Evolutionary conservation across 192 early-diverging fungal species (phyloP).

Genomic region (Fimicolochytrium jonesii): DNA sequence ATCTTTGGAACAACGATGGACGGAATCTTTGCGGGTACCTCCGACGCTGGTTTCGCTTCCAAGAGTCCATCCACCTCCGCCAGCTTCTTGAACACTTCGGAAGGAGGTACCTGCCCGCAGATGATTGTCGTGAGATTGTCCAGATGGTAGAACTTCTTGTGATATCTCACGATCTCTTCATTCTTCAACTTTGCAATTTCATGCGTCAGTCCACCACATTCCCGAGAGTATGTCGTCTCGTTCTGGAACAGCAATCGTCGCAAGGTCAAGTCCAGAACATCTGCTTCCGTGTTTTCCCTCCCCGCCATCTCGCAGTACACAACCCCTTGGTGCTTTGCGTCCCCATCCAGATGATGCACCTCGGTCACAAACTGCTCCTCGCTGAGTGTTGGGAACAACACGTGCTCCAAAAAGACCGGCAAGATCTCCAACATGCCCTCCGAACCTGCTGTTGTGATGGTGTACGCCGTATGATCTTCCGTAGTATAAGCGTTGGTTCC

Average conservation of each 20-base stretch:
- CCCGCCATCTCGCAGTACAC: conserved; percentile 74
- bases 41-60: background rate
- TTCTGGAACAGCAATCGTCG: conserved; percentile 45
- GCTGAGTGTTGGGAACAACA: conserved; percentile 67
- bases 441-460: conserved; percentile 57
- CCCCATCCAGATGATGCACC: conserved; percentile 73
- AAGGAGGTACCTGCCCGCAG: conserved; percentile 40
- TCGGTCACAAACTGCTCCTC: conserved; percentile 70
- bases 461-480: conserved; percentile 70
- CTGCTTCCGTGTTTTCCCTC: conserved; percentile 65
- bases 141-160: conserved; percentile 66
- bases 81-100: conserved; percentile 52
- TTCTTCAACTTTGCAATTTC: conserved; percentile 71
- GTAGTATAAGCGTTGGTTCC: conserved; percentile 70
- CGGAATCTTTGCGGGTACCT: background rate
- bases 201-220: conserved; percentile 71
- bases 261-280: conserved; percentile 57
- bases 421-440: conserved; percentile 69
- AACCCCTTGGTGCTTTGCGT: conserved; percentile 71
- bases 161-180: conserved; percentile 71
- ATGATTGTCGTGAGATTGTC: conserved; percentile 69
- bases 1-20: conserved; percentile 10
- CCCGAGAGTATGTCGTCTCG: conserved; percentile 60
- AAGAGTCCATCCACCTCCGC: background rate
- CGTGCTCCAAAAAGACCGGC: conserved; percentile 77